These are phyloP conservation scores for Arbutus unedo DNA, from an alignment of 148 eudicot species.

Conservation along the genomic window DNA sequence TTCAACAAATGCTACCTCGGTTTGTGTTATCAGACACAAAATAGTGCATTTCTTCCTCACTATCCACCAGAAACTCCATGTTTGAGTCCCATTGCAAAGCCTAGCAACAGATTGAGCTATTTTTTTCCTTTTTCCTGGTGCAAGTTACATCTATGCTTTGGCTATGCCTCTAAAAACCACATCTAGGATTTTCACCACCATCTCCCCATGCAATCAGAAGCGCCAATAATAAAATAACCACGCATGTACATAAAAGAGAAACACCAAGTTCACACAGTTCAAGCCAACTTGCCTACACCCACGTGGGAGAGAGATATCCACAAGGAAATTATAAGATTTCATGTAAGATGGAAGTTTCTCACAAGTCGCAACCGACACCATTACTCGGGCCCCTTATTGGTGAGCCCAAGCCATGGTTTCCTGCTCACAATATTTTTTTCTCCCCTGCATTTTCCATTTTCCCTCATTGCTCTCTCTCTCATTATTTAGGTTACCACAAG, in stretches of 20 bases:
- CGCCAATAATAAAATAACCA: neutral
- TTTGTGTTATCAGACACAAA: neutral
- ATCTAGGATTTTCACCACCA: neutral
- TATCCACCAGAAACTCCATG: neutral
- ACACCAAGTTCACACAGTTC: neutral
- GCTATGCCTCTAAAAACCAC: neutral
- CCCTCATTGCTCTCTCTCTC: neutral
- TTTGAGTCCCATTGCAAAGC: neutral
- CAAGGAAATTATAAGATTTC: neutral
- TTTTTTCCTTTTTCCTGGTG: neutral
- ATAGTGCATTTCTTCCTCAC: neutral
- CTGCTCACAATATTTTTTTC: neutral
- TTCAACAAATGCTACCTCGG: neutral
- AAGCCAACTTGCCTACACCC: neutral
- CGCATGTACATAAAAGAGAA: neutral
- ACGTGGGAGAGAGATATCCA: neutral
- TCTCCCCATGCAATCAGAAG: neutral
- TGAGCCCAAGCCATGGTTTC: neutral
- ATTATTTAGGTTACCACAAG: neutral
- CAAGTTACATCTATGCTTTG: neutral
- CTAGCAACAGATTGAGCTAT: neutral
- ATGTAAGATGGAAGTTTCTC: neutral
- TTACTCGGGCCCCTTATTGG: neutral
- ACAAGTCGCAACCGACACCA: neutral
- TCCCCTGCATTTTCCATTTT: neutral